Conservation (phyloP, 441 rosid genomes). For the Capsella rubella region DNA sequence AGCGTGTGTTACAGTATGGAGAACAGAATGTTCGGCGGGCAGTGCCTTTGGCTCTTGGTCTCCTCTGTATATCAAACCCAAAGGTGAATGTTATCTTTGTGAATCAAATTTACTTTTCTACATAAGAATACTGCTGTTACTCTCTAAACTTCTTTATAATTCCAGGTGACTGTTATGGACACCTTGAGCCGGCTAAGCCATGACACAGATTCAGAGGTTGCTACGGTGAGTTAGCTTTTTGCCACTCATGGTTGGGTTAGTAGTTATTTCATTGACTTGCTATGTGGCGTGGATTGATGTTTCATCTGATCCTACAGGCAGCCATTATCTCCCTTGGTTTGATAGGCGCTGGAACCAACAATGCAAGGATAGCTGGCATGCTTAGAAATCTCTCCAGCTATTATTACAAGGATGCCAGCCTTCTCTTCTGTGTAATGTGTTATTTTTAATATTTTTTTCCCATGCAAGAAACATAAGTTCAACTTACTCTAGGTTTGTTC, state of each 20-base stretch:
- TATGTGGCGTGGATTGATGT: conserved; percentile 12
- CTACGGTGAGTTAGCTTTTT: conserved; percentile 66
- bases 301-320: conserved; percentile 60
- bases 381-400: conserved; percentile 94
- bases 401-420: conserved; percentile 86
- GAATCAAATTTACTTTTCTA: not conserved
- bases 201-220: conserved; percentile 95
- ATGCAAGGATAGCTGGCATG: conserved; percentile 96
- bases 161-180: conserved; percentile 94
- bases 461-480: not conserved
- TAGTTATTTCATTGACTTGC: conserved; percentile 20
- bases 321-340: conserved; percentile 91
- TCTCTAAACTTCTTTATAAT: conserved; percentile 17
- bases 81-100: conserved; percentile 57
- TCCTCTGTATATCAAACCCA: conserved; percentile 95
- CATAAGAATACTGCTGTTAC: conserved; percentile 4
- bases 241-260: conserved; percentile 5
- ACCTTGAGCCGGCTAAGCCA: conserved; percentile 96
- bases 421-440: conserved; percentile 83
- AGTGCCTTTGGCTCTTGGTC: conserved; percentile 97
- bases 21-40: conserved; percentile 87
- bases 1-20: conserved; percentile 93
- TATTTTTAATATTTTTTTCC: not conserved
- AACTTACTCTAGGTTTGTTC: conserved; percentile 27
- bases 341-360: conserved; percentile 97